Base-by-base conservation (phyloP, 1,284 basidiomycete species). In the Pseudomicrostroma phylloplanum region DNA sequence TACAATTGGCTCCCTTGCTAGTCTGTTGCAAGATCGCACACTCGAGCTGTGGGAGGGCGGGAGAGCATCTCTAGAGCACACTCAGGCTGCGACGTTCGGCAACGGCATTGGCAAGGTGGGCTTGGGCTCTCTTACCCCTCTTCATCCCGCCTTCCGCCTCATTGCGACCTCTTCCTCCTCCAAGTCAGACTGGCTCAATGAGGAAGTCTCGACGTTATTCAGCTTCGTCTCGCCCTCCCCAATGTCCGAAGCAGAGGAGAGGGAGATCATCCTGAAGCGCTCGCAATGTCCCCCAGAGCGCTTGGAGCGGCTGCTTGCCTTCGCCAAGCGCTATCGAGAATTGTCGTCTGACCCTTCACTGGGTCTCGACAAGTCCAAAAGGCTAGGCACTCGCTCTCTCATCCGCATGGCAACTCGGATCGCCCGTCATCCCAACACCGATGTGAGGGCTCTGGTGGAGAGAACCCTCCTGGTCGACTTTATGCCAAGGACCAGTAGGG, bases 331-430 rank as follows among this genome's bases (percentile, higher is more conserved):
- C n/a, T 81, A 81, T 59, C 68, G 80, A 13, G 39, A 51, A 11
- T 65, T 74, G 23, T 68, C 67, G 26, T 66, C 70, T 6, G 73
- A 79, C 56, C 65, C 76, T 13, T 70, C 67, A 19, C 65, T 77
- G 8, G 73, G 72, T 23, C 64, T 79, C 2, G 67, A 68, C 55
- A 80, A 80, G 61, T 73, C 75, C 11, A 63, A 79, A 6, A 60
- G 79, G 19, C 65, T 81, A 6, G 80, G 80, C n/a, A 81, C 80
- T 26, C 68, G 75, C 6, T 72, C 74, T 53, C 68, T 81, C 25
- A 69, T 81, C 19, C 71, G 80, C 15, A 76, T 80, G 56, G 77
- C 78, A 0, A 55, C 58, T 9, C 67, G 80, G 21, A 63, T 81
- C 1, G 74, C 78, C 0, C 49, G 36, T 1, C 73, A 67, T 64